Conservation (phyloP, 2,329 filamentous ascomycete genomes). For the Colletotrichum trifolii region DNA sequence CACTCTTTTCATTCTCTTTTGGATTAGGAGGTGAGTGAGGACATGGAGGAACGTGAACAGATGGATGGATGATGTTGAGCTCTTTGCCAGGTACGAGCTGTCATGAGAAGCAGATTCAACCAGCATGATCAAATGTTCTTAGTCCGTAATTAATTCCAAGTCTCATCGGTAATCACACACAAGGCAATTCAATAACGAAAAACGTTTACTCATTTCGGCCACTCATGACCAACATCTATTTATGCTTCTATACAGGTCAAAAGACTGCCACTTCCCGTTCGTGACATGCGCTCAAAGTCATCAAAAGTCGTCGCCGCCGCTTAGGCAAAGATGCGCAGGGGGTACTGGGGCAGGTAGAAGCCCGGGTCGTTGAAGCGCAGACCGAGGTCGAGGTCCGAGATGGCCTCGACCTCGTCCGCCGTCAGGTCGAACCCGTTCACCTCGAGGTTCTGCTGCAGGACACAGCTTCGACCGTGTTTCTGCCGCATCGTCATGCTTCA, state of each 20-base stretch:
- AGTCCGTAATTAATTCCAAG: too few relatives aligned
- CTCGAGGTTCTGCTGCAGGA: slow-evolving; percentile 66
- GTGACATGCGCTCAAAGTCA: background rate
- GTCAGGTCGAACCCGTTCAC: slow-evolving; percentile 65
- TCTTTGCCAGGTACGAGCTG: too few relatives aligned
- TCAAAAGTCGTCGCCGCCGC: background rate
- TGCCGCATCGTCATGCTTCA: slow-evolving; percentile 7
- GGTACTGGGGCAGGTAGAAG: slow-evolving; percentile 51
- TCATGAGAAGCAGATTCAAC: too few relatives aligned
- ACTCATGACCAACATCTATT: background rate
- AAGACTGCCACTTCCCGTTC: background rate
- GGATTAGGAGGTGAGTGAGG: too few relatives aligned
- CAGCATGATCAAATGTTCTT: too few relatives aligned
- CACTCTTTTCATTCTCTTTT: too few relatives aligned
- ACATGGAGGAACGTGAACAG: too few relatives aligned
- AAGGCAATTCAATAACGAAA: fast-evolving
- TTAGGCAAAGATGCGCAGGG: slow-evolving; percentile 64
- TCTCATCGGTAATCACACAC: too few relatives aligned
- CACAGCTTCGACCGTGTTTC: background rate
- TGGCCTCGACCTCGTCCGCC: slow-evolving; percentile 65
- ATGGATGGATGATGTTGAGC: too few relatives aligned
- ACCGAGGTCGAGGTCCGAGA: slow-evolving; percentile 62
- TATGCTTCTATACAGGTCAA: background rate
- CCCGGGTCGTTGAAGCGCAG: slow-evolving; percentile 72
- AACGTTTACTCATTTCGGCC: too few relatives aligned